These are phyloP conservation scores for Typha latifolia DNA, from an alignment of 176 grass and related monocot species.

Conservation along the genomic window DNA sequence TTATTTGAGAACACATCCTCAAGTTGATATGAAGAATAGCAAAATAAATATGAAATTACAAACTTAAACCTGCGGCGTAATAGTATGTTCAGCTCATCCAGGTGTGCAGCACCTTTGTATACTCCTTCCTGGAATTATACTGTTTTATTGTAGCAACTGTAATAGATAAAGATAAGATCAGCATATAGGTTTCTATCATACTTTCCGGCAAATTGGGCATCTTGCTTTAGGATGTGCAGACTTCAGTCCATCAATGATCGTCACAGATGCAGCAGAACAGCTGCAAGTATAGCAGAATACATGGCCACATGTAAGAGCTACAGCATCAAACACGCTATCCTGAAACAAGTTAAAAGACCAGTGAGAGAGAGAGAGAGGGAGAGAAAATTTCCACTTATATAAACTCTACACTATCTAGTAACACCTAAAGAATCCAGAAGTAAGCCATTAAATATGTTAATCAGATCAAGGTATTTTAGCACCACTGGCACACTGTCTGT, in stretches of 20 bases:
- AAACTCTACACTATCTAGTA: no score
- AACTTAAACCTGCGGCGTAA: constrained; percentile 46
- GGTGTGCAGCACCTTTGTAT: constrained; percentile 41
- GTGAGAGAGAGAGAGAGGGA: background rate
- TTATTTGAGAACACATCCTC: no score
- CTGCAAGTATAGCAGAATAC: constrained; percentile 82
- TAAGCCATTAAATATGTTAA: no score
- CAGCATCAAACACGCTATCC: constrained; percentile 70
- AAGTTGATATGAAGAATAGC: no score
- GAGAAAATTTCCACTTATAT: no score
- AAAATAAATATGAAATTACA: no score
- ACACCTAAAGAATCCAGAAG: no score
- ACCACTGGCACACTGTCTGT: no score
- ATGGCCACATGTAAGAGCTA: constrained; percentile 71
- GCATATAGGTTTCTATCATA: constrained; percentile 3
- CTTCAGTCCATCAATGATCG: constrained; percentile 62
- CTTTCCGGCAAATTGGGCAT: constrained; percentile 66
- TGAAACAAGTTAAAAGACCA: constrained; percentile 13
- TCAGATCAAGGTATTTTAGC: no score
- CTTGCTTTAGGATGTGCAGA: constrained; percentile 43
- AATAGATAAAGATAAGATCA: background rate
- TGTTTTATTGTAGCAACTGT: background rate
- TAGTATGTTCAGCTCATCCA: constrained; percentile 76
- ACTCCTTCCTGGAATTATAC: constrained; percentile 44
- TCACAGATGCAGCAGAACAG: constrained; percentile 77